Base-by-base conservation (phyloP, 2,329 filamentous ascomycete species). In the Fusarium sp. region DNA sequence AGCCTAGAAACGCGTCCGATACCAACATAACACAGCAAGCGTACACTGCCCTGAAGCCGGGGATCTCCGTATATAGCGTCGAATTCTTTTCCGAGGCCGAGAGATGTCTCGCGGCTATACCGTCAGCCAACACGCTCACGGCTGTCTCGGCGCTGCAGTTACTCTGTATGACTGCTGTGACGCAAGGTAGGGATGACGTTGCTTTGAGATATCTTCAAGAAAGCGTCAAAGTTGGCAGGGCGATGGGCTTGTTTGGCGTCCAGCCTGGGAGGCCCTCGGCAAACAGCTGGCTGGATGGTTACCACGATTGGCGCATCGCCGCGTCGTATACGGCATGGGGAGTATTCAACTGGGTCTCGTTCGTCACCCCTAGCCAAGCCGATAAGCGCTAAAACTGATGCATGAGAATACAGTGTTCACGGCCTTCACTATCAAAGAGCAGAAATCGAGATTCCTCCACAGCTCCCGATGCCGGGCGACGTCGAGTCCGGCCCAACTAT, bases 251-350 rank as follows among this genome's bases (percentile, higher is more conserved):
- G 13, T 47, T 59, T 13, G 52, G 38, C 3, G 50, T 59, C 7
- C 27, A 35, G 18, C 50, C 52, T 6, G 38, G 50, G 1, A 25
- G 14, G 4, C 25, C 25, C 2, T 64, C 50, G 2, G 52, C 62
- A 20, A 36, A 59, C 22, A 59, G 20, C 5, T 64, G 62, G 62
- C 38, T 64, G 6, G 36, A 35, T 1, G 62, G 36, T 2, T 45
- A 64, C 27, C 27, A 33, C n/a, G 65, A 67, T 10, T 67, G 58
- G 65, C 35, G 47, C 7, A 36, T 45, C 1, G 61, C 38, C 5
- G 66, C 66, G 11, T 75, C 71, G 3, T 78, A 78, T n/a, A 80
- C 79, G 4, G 79, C 81, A 1, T 82, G 81, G 81, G 80, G 81
- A 1, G 68, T 76, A 1, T 74, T 72, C 27, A 75, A 71, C 8